Conservation (phyloP, 495 filamentous ascomycete species). For the Penicillium goetzii region DNA sequence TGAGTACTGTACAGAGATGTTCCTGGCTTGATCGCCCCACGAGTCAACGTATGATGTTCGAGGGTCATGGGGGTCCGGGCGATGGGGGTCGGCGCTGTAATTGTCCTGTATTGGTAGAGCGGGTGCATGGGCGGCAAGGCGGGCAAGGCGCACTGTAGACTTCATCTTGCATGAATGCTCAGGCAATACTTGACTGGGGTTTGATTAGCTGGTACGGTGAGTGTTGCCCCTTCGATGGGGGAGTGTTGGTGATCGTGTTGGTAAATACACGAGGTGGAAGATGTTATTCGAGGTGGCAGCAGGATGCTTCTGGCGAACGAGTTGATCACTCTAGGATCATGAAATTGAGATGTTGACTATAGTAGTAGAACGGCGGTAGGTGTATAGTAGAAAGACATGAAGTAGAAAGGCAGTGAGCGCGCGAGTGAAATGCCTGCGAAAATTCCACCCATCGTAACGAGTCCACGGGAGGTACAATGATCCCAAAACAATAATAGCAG, state of each 20-base stretch:
- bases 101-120: background rate
- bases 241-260: background rate
- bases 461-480: background rate
- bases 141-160: background rate
- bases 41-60: background rate
- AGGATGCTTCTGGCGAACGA: background rate
- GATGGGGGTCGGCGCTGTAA: background rate
- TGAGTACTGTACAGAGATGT: background rate
- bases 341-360: constrained; percentile 4
- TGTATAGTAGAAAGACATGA: constrained; percentile 2
- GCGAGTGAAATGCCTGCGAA: background rate
- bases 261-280: background rate
- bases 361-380: background rate
- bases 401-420: constrained; percentile 1
- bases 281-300: background rate
- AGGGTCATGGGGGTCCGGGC: background rate
- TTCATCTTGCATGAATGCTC: background rate
- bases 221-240: background rate
- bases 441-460: background rate
- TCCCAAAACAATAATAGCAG: constrained; percentile 5
- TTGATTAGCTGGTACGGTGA: background rate
- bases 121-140: background rate
- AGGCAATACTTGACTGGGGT: background rate
- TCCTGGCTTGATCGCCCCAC: background rate
- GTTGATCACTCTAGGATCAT: constrained; percentile 3